Evolutionary conservation across 768 basidiomycete species (phyloP).

Genomic region (Suillus decipiens): DNA sequence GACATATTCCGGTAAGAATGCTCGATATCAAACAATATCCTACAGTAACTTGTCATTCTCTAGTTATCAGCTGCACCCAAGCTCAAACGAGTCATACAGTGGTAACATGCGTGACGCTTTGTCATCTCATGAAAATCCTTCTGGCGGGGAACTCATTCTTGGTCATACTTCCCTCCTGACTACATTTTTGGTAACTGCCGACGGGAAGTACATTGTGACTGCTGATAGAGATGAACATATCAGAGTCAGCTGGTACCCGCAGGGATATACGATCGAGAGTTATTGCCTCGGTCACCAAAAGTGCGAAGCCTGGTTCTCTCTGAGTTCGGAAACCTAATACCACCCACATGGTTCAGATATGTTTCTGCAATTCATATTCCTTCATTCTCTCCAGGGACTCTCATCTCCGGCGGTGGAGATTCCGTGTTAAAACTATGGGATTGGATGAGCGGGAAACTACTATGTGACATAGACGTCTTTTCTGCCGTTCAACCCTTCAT

Average conservation of each 20-base stretch:
- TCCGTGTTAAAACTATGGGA: constrained; percentile 75
- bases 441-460: constrained; percentile 63
- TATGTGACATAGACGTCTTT: constrained; percentile 53
- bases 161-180: constrained; percentile 92
- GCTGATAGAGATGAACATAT: constrained; percentile 97
- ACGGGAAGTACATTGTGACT: constrained; percentile 78
- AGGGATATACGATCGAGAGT: constrained; percentile 82
- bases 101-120: constrained; percentile 35
- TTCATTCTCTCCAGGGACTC: constrained; percentile 37
- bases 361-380: constrained; percentile 83
- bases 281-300: constrained; percentile 85
- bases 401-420: constrained; percentile 93
- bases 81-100: constrained; percentile 18
- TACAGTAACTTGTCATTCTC: constrained; percentile 8
- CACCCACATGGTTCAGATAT: constrained; percentile 50
- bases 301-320: constrained; percentile 42
- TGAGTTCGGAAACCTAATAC: neutral
- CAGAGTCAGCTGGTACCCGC: constrained; percentile 85
- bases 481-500: constrained; percentile 52
- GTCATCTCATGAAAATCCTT: constrained; percentile 68
- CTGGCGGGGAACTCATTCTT: constrained; percentile 68
- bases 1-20: constrained; percentile 77
- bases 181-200: constrained; percentile 62
- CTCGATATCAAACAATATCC: neutral
- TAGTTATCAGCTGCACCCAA: constrained; percentile 63